A percentile compares a stretch with the other conserved stretches of the same genome.
Conservation (phyloP, 495 filamentous ascomycete species). For the Neurospora tetraspora region DNA sequence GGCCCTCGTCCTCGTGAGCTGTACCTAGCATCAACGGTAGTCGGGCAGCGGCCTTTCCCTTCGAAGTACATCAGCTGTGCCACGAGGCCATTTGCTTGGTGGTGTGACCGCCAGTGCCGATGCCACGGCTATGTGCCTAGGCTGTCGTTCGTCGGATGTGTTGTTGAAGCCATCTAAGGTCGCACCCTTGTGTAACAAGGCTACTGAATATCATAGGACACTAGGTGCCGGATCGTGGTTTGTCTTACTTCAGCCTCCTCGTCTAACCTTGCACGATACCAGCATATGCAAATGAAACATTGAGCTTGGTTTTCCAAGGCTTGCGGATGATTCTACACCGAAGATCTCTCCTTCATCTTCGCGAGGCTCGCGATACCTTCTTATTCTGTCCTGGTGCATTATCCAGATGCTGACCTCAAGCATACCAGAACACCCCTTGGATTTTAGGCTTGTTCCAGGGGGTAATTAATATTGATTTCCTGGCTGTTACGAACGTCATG, state of each 20-base stretch:
- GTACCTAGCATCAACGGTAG: not conserved
- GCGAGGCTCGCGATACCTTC: not conserved
- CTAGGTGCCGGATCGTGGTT: not conserved
- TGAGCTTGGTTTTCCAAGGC: not conserved
- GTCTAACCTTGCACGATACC: not conserved
- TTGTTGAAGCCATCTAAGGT: not conserved
- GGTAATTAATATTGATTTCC: not conserved
- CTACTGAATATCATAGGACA: not conserved
- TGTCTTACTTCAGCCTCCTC: not conserved
- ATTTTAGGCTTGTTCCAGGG: not conserved
- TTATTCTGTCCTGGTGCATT: not conserved
- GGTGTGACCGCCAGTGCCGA: not conserved
- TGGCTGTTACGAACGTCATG: not conserved
- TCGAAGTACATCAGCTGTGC: not conserved
- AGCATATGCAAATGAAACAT: not conserved
- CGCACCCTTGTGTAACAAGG: not conserved
- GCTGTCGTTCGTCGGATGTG: not conserved
- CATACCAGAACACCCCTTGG: not conserved
- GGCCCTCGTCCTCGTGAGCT: not conserved
- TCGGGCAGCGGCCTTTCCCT: not conserved
- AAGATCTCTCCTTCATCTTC: not conserved
- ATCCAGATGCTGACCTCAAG: too few species aligned
- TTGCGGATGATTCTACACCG: not conserved
- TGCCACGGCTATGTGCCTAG: not conserved
- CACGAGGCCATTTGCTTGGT: not conserved